Conservation (phyloP, 2,329 filamentous ascomycete species). For the Eurotiales sp. region DNA sequence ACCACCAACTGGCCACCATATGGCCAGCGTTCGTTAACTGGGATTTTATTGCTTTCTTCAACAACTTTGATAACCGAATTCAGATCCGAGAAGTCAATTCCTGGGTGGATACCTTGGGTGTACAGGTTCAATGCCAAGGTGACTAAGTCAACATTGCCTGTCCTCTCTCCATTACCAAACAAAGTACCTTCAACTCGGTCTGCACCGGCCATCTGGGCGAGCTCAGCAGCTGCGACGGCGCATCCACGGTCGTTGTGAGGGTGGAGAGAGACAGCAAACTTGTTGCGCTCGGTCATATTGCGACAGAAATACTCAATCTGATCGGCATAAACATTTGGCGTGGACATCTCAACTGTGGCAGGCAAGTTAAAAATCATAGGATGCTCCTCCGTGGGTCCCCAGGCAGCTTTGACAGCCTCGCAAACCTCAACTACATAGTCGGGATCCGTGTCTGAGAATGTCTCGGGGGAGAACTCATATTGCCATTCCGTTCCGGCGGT, state of each 20-base stretch:
- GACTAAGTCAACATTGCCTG: constrained; percentile 91
- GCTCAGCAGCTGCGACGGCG: constrained; percentile 81
- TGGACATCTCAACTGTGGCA: constrained; percentile 91
- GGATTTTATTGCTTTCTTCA: constrained; percentile 91
- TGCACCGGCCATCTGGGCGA: constrained; percentile 94
- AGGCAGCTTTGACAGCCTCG: constrained; percentile 89
- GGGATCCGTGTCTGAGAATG: constrained; percentile 84
- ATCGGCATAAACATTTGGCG: constrained; percentile 93
- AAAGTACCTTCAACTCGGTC: constrained; percentile 91
- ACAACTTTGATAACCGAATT: constrained; percentile 81
- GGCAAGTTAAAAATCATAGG: constrained; percentile 96
- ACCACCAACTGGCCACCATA: constrained; percentile 91
- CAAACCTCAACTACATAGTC: constrained; percentile 82
- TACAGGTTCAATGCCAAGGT: constrained; percentile 92
- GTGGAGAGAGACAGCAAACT: constrained; percentile 84
- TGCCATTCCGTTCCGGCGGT: constrained; percentile 55
- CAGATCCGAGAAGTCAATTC: constrained; percentile 89
- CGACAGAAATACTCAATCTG: constrained; percentile 94
- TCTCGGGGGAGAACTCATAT: constrained; percentile 50
- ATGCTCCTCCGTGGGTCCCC: constrained; percentile 74
- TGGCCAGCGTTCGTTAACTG: constrained; percentile 81
- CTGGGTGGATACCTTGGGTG: constrained; percentile 81
- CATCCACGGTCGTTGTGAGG: constrained; percentile 93
- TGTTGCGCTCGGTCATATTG: constrained; percentile 78
- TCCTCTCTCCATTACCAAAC: constrained; percentile 92